A percentile compares a stretch with the other conserved stretches of the same genome.
These are phyloP conservation scores for Solanum ossicruentum DNA, from an alignment of 257 asterid species.

Conservation along the genomic window DNA sequence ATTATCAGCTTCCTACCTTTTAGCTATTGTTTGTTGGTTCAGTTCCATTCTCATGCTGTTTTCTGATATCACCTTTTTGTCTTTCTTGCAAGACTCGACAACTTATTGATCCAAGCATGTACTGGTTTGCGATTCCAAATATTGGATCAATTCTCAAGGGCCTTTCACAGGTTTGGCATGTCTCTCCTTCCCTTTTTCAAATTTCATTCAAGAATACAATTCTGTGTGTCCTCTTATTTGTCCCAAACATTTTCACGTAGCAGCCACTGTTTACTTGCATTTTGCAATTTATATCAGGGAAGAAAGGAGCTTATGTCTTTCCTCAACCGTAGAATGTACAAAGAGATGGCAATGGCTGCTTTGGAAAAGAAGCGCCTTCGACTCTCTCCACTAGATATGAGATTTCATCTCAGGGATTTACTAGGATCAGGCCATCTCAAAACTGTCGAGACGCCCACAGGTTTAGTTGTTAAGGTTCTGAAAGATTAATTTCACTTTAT, in stretches of 20 bases:
- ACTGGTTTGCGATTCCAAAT: constrained; percentile 92
- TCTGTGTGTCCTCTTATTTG: background rate
- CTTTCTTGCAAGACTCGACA: constrained; percentile 47
- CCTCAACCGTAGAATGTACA: constrained; percentile 62
- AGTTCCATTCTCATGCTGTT: constrained; percentile 11
- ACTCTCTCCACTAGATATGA: constrained; percentile 73
- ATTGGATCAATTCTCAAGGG: constrained; percentile 96
- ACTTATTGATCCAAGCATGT: constrained; percentile 82
- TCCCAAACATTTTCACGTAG: background rate
- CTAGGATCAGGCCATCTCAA: constrained; percentile 87
- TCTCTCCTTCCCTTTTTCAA: background rate
- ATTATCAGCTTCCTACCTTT: background rate
- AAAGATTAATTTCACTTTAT: constrained; percentile 34
- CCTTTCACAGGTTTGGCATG: constrained; percentile 59
- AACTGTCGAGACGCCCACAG: constrained; percentile 59
- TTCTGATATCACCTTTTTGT: constrained; percentile 5
- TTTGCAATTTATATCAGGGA: constrained; percentile 39
- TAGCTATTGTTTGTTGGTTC: background rate
- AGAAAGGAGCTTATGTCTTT: constrained; percentile 85
- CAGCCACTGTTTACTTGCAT: background rate
- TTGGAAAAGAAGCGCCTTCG: constrained; percentile 72
- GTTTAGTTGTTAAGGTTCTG: constrained; percentile 57
- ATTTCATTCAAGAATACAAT: background rate
- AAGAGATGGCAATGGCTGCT: constrained; percentile 73
- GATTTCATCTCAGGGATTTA: constrained; percentile 89